These are phyloP conservation scores for Tricholoma saponaceum DNA, from an alignment of 768 basidiomycete genomes.

Conservation along the genomic window DNA sequence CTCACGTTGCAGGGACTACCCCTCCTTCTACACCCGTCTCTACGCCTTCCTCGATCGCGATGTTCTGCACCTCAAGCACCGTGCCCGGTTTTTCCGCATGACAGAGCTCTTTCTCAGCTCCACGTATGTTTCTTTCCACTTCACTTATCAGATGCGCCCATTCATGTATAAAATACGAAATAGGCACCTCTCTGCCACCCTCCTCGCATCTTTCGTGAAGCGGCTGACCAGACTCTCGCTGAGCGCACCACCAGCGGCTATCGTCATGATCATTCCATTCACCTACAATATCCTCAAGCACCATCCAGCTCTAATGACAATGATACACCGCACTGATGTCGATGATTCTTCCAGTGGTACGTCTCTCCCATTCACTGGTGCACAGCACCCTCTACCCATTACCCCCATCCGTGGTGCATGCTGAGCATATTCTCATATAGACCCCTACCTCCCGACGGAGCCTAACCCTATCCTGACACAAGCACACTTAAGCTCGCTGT, in stretches of 20 bases:
- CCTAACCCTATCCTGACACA: slow-evolving; percentile 70
- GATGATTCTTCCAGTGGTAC: slow-evolving; percentile 32
- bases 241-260: slow-evolving; percentile 82
- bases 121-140: slow-evolving; percentile 52
- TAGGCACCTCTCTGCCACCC: slow-evolving; percentile 79
- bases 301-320: slow-evolving; percentile 87
- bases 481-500: slow-evolving; percentile 84
- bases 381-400: neutral
- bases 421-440: slow-evolving; percentile 15
- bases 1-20: slow-evolving; percentile 70
- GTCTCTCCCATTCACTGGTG: neutral
- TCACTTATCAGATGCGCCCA: neutral
- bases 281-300: slow-evolving; percentile 91
- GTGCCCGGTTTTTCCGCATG: slow-evolving; percentile 92
- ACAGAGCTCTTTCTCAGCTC: slow-evolving; percentile 89
- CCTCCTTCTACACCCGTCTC: slow-evolving; percentile 88
- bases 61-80: slow-evolving; percentile 86
- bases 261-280: slow-evolving; percentile 89
- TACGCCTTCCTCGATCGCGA: slow-evolving; percentile 88
- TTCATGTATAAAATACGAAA: neutral
- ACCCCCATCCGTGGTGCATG: neutral
- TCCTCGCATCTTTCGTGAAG: slow-evolving; percentile 96
- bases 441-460: slow-evolving; percentile 70
- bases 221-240: slow-evolving; percentile 83
- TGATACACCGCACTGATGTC: slow-evolving; percentile 73